Evolutionary conservation across 768 basidiomycete species (phyloP).

Genomic region (Leccinum disarticulatum): DNA sequence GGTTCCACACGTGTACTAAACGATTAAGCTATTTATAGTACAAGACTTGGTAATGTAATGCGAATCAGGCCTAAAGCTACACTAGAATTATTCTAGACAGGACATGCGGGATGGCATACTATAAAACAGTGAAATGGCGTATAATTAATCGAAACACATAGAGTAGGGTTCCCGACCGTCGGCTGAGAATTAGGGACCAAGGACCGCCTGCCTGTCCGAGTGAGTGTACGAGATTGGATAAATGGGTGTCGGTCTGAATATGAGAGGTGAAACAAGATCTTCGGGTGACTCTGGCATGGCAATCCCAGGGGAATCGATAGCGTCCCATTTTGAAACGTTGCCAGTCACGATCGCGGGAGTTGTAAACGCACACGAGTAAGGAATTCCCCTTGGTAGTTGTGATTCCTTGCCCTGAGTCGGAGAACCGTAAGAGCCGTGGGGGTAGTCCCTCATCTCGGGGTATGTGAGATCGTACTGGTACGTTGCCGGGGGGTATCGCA

Average conservation of each 20-base stretch:
- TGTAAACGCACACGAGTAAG: conserved; percentile 7
- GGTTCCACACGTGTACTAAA: conserved; percentile 5
- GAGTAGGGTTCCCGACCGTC: neutral
- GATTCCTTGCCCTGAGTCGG: conserved; percentile 12
- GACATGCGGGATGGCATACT: conserved; percentile 9
- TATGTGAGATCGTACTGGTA: conserved; percentile 7
- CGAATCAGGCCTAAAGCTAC: neutral
- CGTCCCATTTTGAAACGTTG: conserved; percentile 5
- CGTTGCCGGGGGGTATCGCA: conserved; percentile 7
- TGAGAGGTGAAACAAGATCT: conserved; percentile 14
- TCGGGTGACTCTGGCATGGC: conserved; percentile 10
- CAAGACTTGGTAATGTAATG: neutral
- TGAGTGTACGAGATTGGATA: conserved; percentile 29
- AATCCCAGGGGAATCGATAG: neutral
- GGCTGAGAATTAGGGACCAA: neutral
- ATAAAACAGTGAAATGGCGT: conserved; percentile 11
- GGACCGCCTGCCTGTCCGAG: conserved; percentile 4
- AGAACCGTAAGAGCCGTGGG: conserved; percentile 6
- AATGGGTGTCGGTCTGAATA: conserved; percentile 30
- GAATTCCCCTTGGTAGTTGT: conserved; percentile 10
- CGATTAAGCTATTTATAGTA: neutral
- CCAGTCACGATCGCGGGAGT: conserved; percentile 5
- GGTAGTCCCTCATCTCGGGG: conserved; percentile 7
- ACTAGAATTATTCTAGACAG: conserved; percentile 1
- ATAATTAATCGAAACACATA: neutral